Evolutionary conservation across 140 eudicot genomes (phyloP), one percentile per base, ranked within the genome.

Genomic region (Cichorium intybus): DNA sequence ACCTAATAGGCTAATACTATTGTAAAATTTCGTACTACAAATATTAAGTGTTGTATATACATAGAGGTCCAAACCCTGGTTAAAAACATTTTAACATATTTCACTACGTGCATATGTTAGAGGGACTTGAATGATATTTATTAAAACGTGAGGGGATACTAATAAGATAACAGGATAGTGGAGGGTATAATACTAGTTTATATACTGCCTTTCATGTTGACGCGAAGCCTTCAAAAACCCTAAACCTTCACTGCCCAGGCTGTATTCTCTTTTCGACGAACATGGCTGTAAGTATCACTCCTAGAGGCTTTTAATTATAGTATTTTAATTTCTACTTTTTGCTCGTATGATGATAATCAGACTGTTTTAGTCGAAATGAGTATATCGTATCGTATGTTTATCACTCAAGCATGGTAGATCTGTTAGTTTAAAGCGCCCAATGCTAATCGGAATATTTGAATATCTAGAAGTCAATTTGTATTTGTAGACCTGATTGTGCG

Each of bases 281-380:
- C 10, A 65, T 65, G 71, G 71, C 71, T 28, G 71, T 65, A 65
- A 65, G 71, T 65, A n/a, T 21, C 71, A 31, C 12, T 22, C n/a
- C 24, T 47, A 31, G 20, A 31, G 24, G 24, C 17, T 21, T 50
- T 8, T 65, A 10, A 5, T 28, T 64, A 8, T 6, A 49, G 15
- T 33, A 10, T 49, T 31, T 3, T 12, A 16, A 24, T 1, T 31
- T 49, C 18, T 33, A 2, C 50, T 31, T 11, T 10, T 15, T 64
- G 4, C 34, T 49, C 10, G 33, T 49, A 12, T 47, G n/a, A 15
- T 37, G 50, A 11, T 9, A 10, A 16, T 16, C 12, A 11, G 23
- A 23, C 50, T 46, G 18, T 63, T 27, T 45, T 46, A 27, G 34
- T 23, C 10, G 16, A 21, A 18, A 49, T 29, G 49, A 43, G 33